Evolutionary conservation across 2,329 filamentous ascomycete genomes (phyloP).

Genomic region (Ploettnerulaceae sp.): DNA sequence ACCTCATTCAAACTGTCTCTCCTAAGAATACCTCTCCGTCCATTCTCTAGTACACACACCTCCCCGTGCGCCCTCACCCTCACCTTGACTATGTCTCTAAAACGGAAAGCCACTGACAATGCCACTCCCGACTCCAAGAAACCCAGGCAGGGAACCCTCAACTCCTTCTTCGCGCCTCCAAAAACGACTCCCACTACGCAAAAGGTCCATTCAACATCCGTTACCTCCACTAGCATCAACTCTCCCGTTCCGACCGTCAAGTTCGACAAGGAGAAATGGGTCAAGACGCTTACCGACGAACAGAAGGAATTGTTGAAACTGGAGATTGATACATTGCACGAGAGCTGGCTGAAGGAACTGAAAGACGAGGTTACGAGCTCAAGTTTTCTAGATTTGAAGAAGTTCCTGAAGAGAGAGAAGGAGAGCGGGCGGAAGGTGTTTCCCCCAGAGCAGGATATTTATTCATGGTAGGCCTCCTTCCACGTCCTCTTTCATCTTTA

Average conservation of each 20-base stretch:
- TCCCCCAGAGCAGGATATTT: conserved; percentile 82
- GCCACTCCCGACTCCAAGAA: conserved; percentile 58
- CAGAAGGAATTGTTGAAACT: conserved; percentile 77
- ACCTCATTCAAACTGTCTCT: conserved; percentile 22
- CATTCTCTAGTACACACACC: not conserved
- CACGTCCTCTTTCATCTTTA: not conserved
- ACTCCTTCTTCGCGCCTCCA: conserved; percentile 77
- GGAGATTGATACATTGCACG: conserved; percentile 87
- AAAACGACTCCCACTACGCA: conserved; percentile 21
- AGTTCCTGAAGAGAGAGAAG: conserved; percentile 76
- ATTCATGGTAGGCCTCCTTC: conserved; percentile 71
- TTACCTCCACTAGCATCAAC: conserved; percentile 20
- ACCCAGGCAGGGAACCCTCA: conserved; percentile 73
- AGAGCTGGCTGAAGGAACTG: conserved; percentile 83
- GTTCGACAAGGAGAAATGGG: conserved; percentile 90
- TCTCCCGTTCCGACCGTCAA: conserved; percentile 38
- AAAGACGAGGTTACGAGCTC: conserved; percentile 78
- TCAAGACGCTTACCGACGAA: conserved; percentile 71
- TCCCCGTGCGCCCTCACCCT: not conserved
- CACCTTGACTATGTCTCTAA: conserved; percentile 46
- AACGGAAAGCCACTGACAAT: conserved; percentile 59
- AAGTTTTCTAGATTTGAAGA: conserved; percentile 83
- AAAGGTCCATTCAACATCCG: conserved; percentile 42
- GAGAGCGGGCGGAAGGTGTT: conserved; percentile 73
- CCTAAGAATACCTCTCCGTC: conserved; percentile 14